These are phyloP conservation scores for Quercus suber DNA, from an alignment of 306 rosid species.

Conservation along the genomic window DNA sequence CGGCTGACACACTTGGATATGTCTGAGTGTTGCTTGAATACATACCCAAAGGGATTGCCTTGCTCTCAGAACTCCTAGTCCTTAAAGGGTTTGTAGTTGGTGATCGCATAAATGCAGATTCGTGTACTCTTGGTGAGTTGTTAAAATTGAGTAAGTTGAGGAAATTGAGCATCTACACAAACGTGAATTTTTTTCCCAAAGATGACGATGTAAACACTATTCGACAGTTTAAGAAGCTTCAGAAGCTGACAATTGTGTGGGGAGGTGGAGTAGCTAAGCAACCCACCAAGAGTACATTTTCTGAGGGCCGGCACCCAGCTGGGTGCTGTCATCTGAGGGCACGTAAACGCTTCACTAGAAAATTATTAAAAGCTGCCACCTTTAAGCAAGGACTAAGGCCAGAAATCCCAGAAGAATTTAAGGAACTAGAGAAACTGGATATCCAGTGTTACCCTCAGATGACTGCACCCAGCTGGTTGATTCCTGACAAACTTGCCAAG, in stretches of 20 bases:
- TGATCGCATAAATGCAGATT: background rate
- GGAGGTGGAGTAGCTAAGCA: background rate
- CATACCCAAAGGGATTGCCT: slow-evolving; percentile 27
- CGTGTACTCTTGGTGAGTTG: slow-evolving; percentile 2
- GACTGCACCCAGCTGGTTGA: background rate
- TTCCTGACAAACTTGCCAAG: background rate
- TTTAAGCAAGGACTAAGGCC: background rate
- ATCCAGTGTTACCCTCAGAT: slow-evolving; percentile 11
- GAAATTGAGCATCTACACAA: slow-evolving; percentile 22
- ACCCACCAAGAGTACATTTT: too few relatives aligned
- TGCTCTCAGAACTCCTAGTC: slow-evolving; percentile 16
- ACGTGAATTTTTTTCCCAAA: background rate
- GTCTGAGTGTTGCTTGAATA: slow-evolving; percentile 29
- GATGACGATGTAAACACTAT: background rate
- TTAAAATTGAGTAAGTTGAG: background rate
- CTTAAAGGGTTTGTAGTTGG: slow-evolving; percentile 27
- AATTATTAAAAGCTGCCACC: too few relatives aligned
- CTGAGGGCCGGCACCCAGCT: too few relatives aligned
- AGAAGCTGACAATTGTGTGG: slow-evolving; percentile 21
- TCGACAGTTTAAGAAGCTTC: background rate
- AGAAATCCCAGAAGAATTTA: background rate
- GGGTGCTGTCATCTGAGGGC: too few relatives aligned
- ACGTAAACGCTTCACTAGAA: too few relatives aligned
- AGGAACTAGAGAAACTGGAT: slow-evolving; percentile 10
- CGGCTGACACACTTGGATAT: slow-evolving; percentile 34